phyloP scores from a whole-genome alignment of 2,329 filamentous ascomycete species.

The Botryosphaeria agaves region DNA sequence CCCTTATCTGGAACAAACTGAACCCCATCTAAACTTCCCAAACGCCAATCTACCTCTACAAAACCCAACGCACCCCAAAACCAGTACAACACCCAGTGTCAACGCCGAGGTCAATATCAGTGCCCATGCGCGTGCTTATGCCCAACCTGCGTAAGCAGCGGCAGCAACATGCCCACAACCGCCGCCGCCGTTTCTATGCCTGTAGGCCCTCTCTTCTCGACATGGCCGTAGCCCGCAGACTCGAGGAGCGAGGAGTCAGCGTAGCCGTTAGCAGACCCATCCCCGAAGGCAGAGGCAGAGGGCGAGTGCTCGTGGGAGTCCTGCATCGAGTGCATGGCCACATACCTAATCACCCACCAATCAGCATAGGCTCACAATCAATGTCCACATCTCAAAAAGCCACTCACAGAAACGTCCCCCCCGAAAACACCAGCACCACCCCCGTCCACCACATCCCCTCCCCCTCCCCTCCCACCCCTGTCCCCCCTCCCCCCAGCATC shows the following conservation, averaged over 20 bases:
- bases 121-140: too few relatives aligned
- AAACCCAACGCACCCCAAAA: too few relatives aligned
- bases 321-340: conserved; percentile 97
- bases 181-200: conserved; percentile 35
- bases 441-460: conserved; percentile 76
- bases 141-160: conserved; percentile 60
- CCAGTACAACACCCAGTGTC: too few relatives aligned
- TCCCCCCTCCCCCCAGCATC: conserved; percentile 47
- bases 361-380: conserved; percentile 2
- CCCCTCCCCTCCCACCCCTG: conserved; percentile 33
- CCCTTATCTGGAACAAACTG: too few relatives aligned
- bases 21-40: too few relatives aligned
- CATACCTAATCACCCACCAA: conserved; percentile 48
- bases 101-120: too few relatives aligned
- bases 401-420: conserved; percentile 82
- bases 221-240: conserved; percentile 28
- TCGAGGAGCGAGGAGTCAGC: conserved; percentile 24
- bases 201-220: conserved; percentile 32
- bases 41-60: too few relatives aligned
- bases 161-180: conserved; percentile 60
- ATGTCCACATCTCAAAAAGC: background rate
- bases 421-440: conserved; percentile 84
- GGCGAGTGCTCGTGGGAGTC: conserved; percentile 33
- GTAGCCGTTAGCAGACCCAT: conserved; percentile 27
- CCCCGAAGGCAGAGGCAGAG: conserved; percentile 8